A percentile compares a stretch with the other conserved stretches of the same genome.
Evolutionary conservation across 2,329 filamentous ascomycete species (phyloP).

Genomic region (Ascochyta fabae): DNA sequence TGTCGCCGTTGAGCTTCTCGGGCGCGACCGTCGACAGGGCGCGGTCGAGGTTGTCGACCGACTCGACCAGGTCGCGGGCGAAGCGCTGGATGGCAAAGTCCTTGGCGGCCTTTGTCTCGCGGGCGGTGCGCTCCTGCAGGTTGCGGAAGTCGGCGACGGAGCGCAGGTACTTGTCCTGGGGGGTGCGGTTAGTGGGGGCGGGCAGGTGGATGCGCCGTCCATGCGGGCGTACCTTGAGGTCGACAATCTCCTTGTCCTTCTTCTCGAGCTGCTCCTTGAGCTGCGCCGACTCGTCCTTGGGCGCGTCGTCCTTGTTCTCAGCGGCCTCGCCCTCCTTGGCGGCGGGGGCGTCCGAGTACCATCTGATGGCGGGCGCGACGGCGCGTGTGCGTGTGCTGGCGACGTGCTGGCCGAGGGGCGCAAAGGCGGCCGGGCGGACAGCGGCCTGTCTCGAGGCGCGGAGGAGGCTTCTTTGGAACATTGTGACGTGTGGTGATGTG

Average conservation of each 20-base stretch:
- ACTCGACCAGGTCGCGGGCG: slow-evolving; percentile 92
- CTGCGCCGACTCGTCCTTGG: slow-evolving; percentile 36
- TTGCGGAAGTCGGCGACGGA: slow-evolving; percentile 97
- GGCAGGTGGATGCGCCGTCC: background rate
- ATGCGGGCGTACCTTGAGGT: slow-evolving; percentile 75
- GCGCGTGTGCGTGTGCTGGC: slow-evolving; percentile 44
- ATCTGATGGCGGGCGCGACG: slow-evolving; percentile 45
- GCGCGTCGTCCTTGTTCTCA: slow-evolving; percentile 56
- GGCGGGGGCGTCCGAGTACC: slow-evolving; percentile 57
- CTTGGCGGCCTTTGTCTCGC: slow-evolving; percentile 84
- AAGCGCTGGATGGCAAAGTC: slow-evolving; percentile 96
- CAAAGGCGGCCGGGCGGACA: slow-evolving; percentile 50
- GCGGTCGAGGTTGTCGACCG: slow-evolving; percentile 95
- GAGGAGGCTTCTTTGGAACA: slow-evolving; percentile 60
- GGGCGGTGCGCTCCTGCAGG: slow-evolving; percentile 90
- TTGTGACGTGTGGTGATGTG: slow-evolving; percentile 34
- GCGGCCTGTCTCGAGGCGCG: slow-evolving; percentile 55
- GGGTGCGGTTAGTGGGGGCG: background rate
- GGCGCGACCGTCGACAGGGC: slow-evolving; percentile 80
- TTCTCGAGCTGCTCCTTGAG: slow-evolving; percentile 72
- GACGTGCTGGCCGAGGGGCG: slow-evolving; percentile 43
- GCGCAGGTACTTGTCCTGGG: slow-evolving; percentile 90
- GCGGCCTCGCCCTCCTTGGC: slow-evolving; percentile 49
- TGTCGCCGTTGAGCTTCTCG: slow-evolving; percentile 71
- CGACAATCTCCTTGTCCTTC: slow-evolving; percentile 74